Percentiles rank a stretch among this genome's conserved stretches.
These are phyloP conservation scores for Auriscalpium microsporum DNA, from an alignment of 768 basidiomycete genomes.

Conservation along the genomic window DNA sequence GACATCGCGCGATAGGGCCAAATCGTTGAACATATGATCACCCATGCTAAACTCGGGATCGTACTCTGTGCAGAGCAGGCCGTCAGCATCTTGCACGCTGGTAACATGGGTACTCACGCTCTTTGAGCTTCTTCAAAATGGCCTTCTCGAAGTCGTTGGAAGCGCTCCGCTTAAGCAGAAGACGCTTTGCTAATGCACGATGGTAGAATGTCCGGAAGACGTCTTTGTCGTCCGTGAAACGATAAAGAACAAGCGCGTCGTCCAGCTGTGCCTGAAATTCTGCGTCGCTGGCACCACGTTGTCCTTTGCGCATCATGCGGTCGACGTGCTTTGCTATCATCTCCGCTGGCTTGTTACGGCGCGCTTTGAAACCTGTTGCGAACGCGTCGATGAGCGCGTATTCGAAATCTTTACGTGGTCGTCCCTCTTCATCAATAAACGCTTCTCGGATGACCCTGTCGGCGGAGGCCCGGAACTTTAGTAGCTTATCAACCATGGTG, in stretches of 20 bases:
- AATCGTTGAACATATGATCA: constrained; percentile 92
- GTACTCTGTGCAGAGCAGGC: constrained; percentile 48
- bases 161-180: constrained; percentile 78
- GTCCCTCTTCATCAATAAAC: constrained; percentile 36
- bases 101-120: constrained; percentile 31
- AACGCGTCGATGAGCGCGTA: constrained; percentile 72
- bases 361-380: constrained; percentile 59
- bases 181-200: constrained; percentile 76
- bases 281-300: constrained; percentile 54
- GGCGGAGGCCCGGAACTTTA: constrained; percentile 55
- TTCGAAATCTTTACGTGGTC: constrained; percentile 45
- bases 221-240: constrained; percentile 88
- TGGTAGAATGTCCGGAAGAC: constrained; percentile 92
- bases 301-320: constrained; percentile 78
- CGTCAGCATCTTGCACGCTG: not conserved
- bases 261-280: constrained; percentile 60
- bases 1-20: constrained; percentile 66
- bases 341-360: constrained; percentile 80
- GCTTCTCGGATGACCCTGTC: constrained; percentile 41
- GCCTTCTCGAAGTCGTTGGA: constrained; percentile 80
- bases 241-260: constrained; percentile 62
- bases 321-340: constrained; percentile 92
- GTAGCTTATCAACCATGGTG: constrained; percentile 66
- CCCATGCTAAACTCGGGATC: constrained; percentile 94
- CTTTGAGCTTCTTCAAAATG: constrained; percentile 80